A percentile compares a stretch with the other conserved stretches of the same genome.
phyloP scores from a whole-genome alignment of 148 eudicot genomes.

The Chenopodium album region DNA sequence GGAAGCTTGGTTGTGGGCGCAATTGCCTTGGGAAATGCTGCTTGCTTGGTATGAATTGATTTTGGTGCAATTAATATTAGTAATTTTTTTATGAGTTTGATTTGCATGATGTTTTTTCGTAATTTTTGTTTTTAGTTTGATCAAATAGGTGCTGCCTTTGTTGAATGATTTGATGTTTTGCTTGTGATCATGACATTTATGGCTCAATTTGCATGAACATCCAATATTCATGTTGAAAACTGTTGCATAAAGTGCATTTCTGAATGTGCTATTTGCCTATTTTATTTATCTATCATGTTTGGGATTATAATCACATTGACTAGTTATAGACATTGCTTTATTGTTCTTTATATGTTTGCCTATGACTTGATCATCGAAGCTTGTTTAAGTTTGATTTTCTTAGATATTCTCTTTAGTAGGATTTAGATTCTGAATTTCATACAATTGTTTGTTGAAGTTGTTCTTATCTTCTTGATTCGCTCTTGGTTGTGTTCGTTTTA shows the following conservation, averaged over 20 bases:
- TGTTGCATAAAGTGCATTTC: background rate
- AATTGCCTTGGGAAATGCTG: slow-evolving; percentile 59
- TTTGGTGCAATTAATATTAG: background rate
- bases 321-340: background rate
- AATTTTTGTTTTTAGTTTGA: background rate
- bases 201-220: background rate
- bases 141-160: background rate
- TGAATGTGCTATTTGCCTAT: background rate
- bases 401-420: background rate
- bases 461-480: background rate
- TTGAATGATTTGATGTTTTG: no score
- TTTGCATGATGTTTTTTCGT: background rate
- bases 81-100: background rate
- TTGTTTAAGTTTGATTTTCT: background rate
- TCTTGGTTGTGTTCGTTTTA: background rate
- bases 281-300: background rate
- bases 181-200: background rate
- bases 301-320: background rate
- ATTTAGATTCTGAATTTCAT: background rate
- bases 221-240: background rate
- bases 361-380: background rate
- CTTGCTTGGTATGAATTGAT: slow-evolving; percentile 37
- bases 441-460: background rate
- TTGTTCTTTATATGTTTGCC: background rate
- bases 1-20: slow-evolving; percentile 46